Evolutionary conservation across 306 rosid species (phyloP), one percentile per base, ranked within the genome.

Genomic region (Vigna hirtella): DNA sequence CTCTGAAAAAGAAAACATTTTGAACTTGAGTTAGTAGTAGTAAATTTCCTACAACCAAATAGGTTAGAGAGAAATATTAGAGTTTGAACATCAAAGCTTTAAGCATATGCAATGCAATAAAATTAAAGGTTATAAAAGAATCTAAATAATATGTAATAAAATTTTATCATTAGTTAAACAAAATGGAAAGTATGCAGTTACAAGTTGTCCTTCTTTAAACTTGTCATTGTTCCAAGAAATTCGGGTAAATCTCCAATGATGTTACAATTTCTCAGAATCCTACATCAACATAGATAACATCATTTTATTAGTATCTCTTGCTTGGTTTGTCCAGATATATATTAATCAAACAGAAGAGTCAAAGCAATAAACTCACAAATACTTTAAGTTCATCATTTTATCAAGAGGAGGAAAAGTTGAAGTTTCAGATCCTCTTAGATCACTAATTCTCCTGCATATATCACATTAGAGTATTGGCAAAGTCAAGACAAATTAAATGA

Each of bases 261-360:
- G 71, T 87, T 89, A 90, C 98, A 91, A 83, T 74, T 91, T 84
- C 91, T 86, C 73, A 90, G 18, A 74, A 90, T 63, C 86, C 98
- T 91, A 73, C 18, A 78, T 70, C 56, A 40, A 82, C 26, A 88
- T 24, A 65, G 13, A 61, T 15, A 75, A 38, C 53, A 22, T 66
- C 6, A 61, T 42, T n/a, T 42, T 28, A 57, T 43, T 7, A 68
- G 45, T 13, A 51, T 17, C 53, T 85, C 68, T 34, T 70, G 10
- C 20, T 48, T 24, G 17, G 16, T 0, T 57, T 2, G 15, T 17
- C 22, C 61, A 0, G 6, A 10, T 61, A 26, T 26, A 26, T 52
- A 50, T 17, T 51, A 40, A 24, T 81, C 24, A 9, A 48, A 45
- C 68, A 64, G 51, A 26, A 17, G 4, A 30, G 34, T 45, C 6